Base-by-base conservation (phyloP, 495 filamentous ascomycete genomes). In the Lepraria neglecta region DNA sequence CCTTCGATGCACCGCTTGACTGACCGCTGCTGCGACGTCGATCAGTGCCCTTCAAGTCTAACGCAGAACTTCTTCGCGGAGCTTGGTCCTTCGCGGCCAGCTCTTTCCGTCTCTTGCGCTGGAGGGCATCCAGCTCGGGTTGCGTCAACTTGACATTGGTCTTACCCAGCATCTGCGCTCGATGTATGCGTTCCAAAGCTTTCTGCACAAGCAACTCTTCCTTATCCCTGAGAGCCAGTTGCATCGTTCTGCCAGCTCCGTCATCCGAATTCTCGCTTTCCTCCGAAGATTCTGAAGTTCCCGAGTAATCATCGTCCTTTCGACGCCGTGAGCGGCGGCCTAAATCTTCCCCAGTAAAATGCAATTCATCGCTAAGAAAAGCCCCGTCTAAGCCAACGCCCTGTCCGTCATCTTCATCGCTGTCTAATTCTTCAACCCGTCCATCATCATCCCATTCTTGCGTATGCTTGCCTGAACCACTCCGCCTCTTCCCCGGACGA, bases 181-280 rank as follows among this genome's bases (percentile, higher is more conserved):
- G 83, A 61, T 81, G 82, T 73, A 95, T 92, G 53, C 88, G 84
- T 64, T 83, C 82, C 72, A 92, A 70, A 43, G 89, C 90, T 57
- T 81, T 81, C 58, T 90, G 83, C 63, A 90, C 82, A 65, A 92
- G 72, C 67, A 79, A 79, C 60, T 91, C 87, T 69, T 92, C 89
- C 68, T 83, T 82, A 48, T 86, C 81, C 65, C 80, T 76, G 69
- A 83, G 76, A 61, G 80, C 78, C 71, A 81, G 63, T 74, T 62
- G 77, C 77, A 73, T 78, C 74, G 56, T 76, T 21, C 74, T 65
- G 74, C 76, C 50, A 71, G 43, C 75, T 56, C 74, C 77, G 47
- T 75, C 76, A 48, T 83, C 79, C 53, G 79, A 70, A 57, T 83
- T 80, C 63, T 77, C 80, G 56, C 82, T 77, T 12, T 78, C 78